phyloP scores from a whole-genome alignment of 192 early-diverging fungal species.

The Powellomyces hirtus region DNA sequence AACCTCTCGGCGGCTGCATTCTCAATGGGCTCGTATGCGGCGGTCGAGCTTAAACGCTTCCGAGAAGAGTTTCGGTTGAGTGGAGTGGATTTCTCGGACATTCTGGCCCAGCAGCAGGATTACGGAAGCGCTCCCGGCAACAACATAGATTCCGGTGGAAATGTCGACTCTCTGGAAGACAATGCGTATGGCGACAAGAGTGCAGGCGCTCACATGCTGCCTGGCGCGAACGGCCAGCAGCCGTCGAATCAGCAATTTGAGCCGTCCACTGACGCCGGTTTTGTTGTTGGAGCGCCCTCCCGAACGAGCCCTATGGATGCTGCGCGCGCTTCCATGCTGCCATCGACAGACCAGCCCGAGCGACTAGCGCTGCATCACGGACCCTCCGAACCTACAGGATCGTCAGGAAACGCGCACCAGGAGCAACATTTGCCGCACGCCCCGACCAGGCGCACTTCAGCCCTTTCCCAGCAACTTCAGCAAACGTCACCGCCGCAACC shows the following conservation, averaged over 20 bases:
- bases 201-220: too few species aligned
- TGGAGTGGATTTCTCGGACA: slow-evolving; percentile 29
- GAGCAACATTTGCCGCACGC: neutral
- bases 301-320: slow-evolving; percentile 3
- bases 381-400: neutral
- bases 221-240: too few species aligned
- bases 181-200: too few species aligned
- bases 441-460: neutral
- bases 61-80: slow-evolving; percentile 28
- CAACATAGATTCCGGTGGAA: too few species aligned
- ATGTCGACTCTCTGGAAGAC: too few species aligned
- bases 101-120: neutral
- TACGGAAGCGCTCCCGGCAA: neutral
- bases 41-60: slow-evolving; percentile 38
- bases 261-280: too few species aligned
- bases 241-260: too few species aligned
- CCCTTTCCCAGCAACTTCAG: slow-evolving; percentile 7
- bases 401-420: neutral
- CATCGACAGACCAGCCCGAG: neutral
- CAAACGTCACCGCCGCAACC: neutral
- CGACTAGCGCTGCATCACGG: neutral
- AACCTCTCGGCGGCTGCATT: slow-evolving; percentile 40
- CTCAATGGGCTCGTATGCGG: slow-evolving; percentile 41
- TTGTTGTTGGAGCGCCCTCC: neutral
- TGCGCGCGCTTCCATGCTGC: neutral